These are phyloP conservation scores for Ophiostoma novo-ulmi DNA, from an alignment of 2,329 filamentous ascomycete genomes.

Conservation along the genomic window DNA sequence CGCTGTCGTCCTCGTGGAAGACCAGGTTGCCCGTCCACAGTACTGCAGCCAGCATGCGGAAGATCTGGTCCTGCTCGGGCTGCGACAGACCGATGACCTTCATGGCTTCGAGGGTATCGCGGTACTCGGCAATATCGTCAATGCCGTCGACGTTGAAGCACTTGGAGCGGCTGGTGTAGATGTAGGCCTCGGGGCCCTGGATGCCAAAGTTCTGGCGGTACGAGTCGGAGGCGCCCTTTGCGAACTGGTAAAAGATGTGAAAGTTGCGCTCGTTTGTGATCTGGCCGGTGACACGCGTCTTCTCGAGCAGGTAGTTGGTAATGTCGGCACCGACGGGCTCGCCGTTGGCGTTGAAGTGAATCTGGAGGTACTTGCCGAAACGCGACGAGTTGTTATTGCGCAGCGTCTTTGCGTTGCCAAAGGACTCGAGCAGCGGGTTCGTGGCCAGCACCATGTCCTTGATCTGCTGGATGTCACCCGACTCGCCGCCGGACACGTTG, in stretches of 20 bases:
- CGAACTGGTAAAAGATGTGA: slow-evolving; percentile 99
- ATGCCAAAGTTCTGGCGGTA: slow-evolving; percentile 86
- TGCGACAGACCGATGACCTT: slow-evolving; percentile 84
- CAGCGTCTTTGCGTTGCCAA: slow-evolving; percentile 96
- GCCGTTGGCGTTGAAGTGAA: slow-evolving; percentile 87
- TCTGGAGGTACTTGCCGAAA: slow-evolving; percentile 96
- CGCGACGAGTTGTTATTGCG: slow-evolving; percentile 98
- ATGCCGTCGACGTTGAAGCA: slow-evolving; percentile 93
- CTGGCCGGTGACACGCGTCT: slow-evolving; percentile 89
- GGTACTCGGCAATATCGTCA: slow-evolving; percentile 82
- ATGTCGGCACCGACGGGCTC: slow-evolving; percentile 96
- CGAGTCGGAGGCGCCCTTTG: slow-evolving; percentile 82
- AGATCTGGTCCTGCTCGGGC: slow-evolving; percentile 89
- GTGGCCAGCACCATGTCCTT: slow-evolving; percentile 99
- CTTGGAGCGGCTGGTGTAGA: slow-evolving; percentile 90
- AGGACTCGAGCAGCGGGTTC: slow-evolving; percentile 93
- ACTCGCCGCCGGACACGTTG: slow-evolving; percentile 73
- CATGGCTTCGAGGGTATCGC: slow-evolving; percentile 92
- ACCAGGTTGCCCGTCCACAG: slow-evolving; percentile 93
- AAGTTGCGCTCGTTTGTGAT: slow-evolving; percentile 96
- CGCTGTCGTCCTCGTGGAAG: slow-evolving; percentile 82
- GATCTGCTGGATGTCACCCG: slow-evolving; percentile 87
- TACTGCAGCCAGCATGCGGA: slow-evolving; percentile 86
- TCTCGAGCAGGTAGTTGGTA: slow-evolving; percentile 95
- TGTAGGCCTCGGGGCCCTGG: slow-evolving; percentile 85